phyloP scores from a whole-genome alignment of 768 basidiomycete species.

The Mycena leptocephala region DNA sequence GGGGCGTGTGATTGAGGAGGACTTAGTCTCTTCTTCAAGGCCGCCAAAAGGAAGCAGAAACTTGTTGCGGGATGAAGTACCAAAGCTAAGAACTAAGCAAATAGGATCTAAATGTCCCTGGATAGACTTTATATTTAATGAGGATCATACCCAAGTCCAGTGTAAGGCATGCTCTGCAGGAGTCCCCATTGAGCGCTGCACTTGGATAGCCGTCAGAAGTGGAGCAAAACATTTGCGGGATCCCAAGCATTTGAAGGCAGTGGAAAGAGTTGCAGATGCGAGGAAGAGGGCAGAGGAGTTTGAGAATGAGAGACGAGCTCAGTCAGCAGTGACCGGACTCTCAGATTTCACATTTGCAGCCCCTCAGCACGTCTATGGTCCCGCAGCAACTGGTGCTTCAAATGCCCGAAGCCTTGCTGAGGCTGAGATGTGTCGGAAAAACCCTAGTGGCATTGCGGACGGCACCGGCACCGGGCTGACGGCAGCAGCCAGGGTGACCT shows the following conservation, averaged over 20 bases:
- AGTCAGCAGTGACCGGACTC: neutral
- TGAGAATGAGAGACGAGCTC: neutral
- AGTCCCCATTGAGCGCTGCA: neutral
- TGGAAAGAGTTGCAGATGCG: neutral
- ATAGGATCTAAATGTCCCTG: neutral
- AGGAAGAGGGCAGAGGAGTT: neutral
- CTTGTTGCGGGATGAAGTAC: neutral
- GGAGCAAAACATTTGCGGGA: neutral
- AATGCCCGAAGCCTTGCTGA: neutral
- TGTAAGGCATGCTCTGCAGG: neutral
- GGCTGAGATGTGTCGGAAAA: constrained; percentile 20
- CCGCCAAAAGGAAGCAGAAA: constrained; percentile 9
- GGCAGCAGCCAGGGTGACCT: too few relatives aligned
- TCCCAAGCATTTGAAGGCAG: neutral
- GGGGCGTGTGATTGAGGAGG: too few relatives aligned
- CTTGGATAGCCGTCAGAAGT: neutral
- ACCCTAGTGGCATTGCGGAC: too few relatives aligned
- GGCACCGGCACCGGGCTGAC: too few relatives aligned
- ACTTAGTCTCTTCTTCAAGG: neutral
- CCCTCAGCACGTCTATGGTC: neutral
- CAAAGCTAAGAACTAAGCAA: neutral
- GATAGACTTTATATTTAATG: neutral
- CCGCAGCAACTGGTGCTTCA: neutral
- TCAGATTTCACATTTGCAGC: neutral
- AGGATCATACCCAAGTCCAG: neutral